Percentiles rank a stretch among this genome's conserved stretches.
Evolutionary conservation across 192 early-diverging fungal species (phyloP).

Genomic region (Coemansia sp.): DNA sequence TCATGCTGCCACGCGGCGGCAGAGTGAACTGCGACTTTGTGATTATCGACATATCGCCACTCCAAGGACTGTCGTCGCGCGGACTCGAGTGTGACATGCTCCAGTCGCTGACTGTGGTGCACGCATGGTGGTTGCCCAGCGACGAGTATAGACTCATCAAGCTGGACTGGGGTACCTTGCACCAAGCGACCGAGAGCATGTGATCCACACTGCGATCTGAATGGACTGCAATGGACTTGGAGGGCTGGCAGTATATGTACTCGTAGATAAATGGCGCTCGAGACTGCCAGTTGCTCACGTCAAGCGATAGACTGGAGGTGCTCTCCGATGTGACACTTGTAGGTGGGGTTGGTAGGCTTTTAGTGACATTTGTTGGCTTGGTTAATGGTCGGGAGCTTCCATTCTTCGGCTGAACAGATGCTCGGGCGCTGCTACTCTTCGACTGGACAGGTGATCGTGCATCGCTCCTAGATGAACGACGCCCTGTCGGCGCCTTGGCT

Average conservation of each 20-base stretch:
- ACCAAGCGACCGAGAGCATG: constrained; percentile 47
- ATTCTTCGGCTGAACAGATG: background rate
- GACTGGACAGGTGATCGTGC: background rate
- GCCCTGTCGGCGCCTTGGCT: background rate
- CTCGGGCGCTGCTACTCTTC: background rate
- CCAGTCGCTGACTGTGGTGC: constrained; percentile 7
- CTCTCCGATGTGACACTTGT: background rate
- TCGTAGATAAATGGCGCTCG: constrained; percentile 38
- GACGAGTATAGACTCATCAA: constrained; percentile 24
- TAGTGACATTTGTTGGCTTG: background rate
- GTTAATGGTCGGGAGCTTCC: background rate
- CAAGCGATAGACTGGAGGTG: background rate
- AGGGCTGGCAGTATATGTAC: constrained; percentile 26
- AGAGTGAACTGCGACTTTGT: constrained; percentile 24
- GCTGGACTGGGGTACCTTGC: background rate
- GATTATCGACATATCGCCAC: constrained; percentile 15
- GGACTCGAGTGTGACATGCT: background rate
- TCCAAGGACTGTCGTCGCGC: background rate
- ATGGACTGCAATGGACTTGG: constrained; percentile 1
- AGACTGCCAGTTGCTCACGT: constrained; percentile 21
- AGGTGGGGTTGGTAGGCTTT: background rate
- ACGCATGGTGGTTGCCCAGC: constrained; percentile 23
- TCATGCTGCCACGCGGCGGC: constrained; percentile 14
- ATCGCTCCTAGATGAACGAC: background rate
- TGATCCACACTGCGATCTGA: background rate